Base-by-base conservation (phyloP, 805 yeast species). In the Kodamaea restingae region DNA sequence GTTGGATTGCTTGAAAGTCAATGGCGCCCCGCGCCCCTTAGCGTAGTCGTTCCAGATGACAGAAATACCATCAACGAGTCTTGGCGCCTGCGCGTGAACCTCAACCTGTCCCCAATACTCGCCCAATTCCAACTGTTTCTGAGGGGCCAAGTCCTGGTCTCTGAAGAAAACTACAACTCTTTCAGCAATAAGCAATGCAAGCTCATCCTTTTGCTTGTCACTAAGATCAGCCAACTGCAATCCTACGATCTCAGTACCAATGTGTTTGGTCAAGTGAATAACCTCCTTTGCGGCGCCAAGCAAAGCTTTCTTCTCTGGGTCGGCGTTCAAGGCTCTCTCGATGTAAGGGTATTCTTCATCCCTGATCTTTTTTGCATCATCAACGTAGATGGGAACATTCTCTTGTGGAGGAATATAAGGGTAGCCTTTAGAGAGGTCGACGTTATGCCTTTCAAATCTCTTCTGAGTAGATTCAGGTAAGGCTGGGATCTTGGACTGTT, bases 41-140 rank as follows among this genome's bases (percentile, higher is more conserved):
- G 49, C 52, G 43, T 51, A 56, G 39, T 60, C 64, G 25, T 50
- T 56, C 61, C 66, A 63, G 40, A 63, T 60, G 1, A 54, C 56
- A 18, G 56, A 47, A 32, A 61, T 55, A 14, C 70, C 64, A 25
- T 46, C 47, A n/a, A 29, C 43, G 22, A 46, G 39, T 33, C 50
- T 40, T 14, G 45, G 39, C 8, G 46, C 51, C 40, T 48, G 42
- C 36, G 61, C 39, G 44, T 51, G 54, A 8, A 52, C 53, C 38
- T 57, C 61, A 12, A 57, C 59, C 28, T 54, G 58, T 14, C 62
- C 62, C 52, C 52, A 57, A 50, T 56, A 56, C 18, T 54, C 40
- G n/a, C 62, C 62, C 39, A 57, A 45, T 39, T 55, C 61, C 44
- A 56, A 50, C 37, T 57, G 61, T 43, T 55, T 57, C 40, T 50